Conservation (phyloP, 257 asterid species). For the Salvia splendens region DNA sequence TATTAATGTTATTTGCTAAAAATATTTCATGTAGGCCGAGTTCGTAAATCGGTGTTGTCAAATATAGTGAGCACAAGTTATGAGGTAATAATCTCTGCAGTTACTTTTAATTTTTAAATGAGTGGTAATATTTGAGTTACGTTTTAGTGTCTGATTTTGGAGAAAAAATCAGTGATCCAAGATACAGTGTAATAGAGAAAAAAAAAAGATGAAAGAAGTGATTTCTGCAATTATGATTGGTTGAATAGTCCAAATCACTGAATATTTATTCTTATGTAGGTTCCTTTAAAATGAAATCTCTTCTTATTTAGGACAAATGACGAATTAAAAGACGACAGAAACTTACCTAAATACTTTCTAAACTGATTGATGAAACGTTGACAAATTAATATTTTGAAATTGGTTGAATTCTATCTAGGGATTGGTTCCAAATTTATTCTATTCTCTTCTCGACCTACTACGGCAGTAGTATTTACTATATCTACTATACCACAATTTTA, state of each 20-base stretch:
- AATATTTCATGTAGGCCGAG: constrained; percentile 39
- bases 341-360: background rate
- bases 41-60: constrained; percentile 18
- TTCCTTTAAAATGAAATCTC: constrained; percentile 15
- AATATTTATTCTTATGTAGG: background rate
- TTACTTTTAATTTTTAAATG: background rate
- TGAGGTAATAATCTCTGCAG: constrained; percentile 33
- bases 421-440: background rate
- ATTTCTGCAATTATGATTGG: no score
- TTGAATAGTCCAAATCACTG: no score
- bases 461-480: no score
- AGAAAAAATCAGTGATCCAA: no score
- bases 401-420: background rate
- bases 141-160: no score
- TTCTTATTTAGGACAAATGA: constrained; percentile 16
- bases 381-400: background rate
- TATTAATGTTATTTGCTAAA: background rate
- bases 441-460: no score
- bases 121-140: background rate
- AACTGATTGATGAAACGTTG: background rate
- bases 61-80: constrained; percentile 23
- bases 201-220: no score
- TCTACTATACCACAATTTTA: no score
- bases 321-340: constrained; percentile 11
- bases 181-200: no score